phyloP scores from a whole-genome alignment of 441 rosid species.

The Kokia cookei region DNA sequence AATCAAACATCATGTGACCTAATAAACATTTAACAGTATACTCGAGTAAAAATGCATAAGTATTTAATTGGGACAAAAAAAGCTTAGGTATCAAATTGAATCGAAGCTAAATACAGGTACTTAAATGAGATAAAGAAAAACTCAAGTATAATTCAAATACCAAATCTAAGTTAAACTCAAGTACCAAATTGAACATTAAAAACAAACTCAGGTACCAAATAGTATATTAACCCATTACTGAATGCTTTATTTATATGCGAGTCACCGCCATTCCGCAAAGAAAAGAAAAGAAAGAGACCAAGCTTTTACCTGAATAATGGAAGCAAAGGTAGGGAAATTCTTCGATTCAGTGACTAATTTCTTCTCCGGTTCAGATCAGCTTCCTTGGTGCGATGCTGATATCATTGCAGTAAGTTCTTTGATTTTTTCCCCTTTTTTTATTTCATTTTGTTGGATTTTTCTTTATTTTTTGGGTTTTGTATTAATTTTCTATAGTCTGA shows the following conservation, averaged over 20 bases:
- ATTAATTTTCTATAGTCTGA: neutral
- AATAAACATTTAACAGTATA: too few relatives aligned
- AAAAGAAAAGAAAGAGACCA: neutral
- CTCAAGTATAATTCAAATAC: too few relatives aligned
- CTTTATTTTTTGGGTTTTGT: neutral
- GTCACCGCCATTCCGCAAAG: neutral
- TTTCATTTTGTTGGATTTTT: neutral
- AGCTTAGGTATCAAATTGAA: too few relatives aligned
- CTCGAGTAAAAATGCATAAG: too few relatives aligned
- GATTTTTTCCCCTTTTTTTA: neutral
- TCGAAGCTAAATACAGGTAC: too few relatives aligned
- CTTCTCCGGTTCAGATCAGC: constrained; percentile 55
- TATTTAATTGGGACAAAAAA: too few relatives aligned
- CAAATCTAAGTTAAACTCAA: too few relatives aligned
- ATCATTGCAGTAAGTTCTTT: constrained; percentile 40
- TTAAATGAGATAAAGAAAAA: too few relatives aligned
- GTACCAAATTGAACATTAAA: too few relatives aligned
- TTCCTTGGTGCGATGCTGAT: constrained; percentile 71
- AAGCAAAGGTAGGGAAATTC: constrained; percentile 43
- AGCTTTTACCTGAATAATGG: constrained; percentile 25
- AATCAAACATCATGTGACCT: too few relatives aligned
- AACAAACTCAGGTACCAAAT: too few relatives aligned
- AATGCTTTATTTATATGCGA: neutral
- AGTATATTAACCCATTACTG: neutral
- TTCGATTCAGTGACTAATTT: constrained; percentile 47